Evolutionary conservation across 2,329 filamentous ascomycete species (phyloP), one percentile per base, ranked within the genome.

Genomic region (Clonostachys rosea): DNA sequence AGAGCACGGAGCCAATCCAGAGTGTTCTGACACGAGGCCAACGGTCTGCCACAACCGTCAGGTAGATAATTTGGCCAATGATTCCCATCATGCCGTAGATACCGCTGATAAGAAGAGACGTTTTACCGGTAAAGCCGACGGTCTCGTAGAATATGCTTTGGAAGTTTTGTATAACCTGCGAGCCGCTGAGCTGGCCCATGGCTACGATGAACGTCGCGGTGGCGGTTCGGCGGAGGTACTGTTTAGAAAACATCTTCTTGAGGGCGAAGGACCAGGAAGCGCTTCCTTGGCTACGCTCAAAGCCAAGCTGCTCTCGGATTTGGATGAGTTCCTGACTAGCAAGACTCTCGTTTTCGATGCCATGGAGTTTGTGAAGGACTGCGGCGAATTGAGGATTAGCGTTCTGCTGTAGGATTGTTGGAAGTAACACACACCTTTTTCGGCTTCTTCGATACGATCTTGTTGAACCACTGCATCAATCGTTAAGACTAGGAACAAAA

Each of bases 51-150:
- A 64, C 56, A 18, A 54, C 49, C 36, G 59, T 46, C 9, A 64
- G 44, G 43, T 60, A 60, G 35, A 64, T 56, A 10, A 58, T 48
- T 37, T 62, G 59, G 2, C 60, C 61, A 4, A 61, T 48, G 11
- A 64, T 45, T 0, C 56, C 61, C 60, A 63, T 65, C 18, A 64
- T 54, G 9, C 62, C 63, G n/a, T 66, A 65, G 16, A 68, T 68
- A 11, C 71, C 75, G 45, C 71, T 71, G 24, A 74, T 75, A 14
- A 78, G 61, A 5, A 76, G 62, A 20, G 73, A 66, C 6, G 68
- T 66, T 50, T 68, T 68, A 55, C 73, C 73, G 47, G 73, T 69
- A 18, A 75, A 71, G 52, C 70, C 72, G 45, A 77, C 64, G 18
- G 70, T 65, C 49, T 68, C 65, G 42, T 68, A 65, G 35, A 65